Conservation (phyloP, 2,329 filamentous ascomycete species). For the Lomentospora prolificans region DNA sequence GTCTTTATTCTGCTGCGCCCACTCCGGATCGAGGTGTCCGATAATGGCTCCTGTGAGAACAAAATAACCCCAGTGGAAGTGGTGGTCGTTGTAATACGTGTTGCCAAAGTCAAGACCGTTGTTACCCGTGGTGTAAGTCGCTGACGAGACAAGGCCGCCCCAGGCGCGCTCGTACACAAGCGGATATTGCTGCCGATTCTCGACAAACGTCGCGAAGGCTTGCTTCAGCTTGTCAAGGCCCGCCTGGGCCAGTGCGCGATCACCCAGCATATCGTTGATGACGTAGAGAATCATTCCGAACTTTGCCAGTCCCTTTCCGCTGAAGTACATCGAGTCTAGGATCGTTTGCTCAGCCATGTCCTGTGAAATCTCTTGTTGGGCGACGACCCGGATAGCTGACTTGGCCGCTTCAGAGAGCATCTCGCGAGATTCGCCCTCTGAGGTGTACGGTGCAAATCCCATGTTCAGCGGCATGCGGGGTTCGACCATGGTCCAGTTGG, state of each 20-base stretch:
- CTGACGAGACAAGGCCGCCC: slow-evolving; percentile 73
- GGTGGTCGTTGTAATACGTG: slow-evolving; percentile 69
- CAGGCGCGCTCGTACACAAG: slow-evolving; percentile 59
- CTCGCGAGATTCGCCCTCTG: slow-evolving; percentile 35
- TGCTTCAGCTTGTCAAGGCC: slow-evolving; percentile 54
- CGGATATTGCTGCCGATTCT: slow-evolving; percentile 58
- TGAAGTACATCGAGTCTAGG: slow-evolving; percentile 83
- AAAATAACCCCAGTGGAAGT: slow-evolving; percentile 80
- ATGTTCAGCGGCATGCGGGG: slow-evolving; percentile 60
- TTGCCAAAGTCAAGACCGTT: slow-evolving; percentile 79
- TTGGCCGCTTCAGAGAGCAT: slow-evolving; percentile 44
- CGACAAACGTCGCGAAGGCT: slow-evolving; percentile 55
- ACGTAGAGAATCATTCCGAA: slow-evolving; percentile 62
- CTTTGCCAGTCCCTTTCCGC: slow-evolving; percentile 74
- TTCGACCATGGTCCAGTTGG: slow-evolving; percentile 72
- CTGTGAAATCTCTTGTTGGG: slow-evolving; percentile 65
- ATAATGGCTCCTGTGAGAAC: slow-evolving; percentile 80
- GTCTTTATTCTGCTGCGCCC: slow-evolving; percentile 57
- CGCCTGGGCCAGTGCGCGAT: slow-evolving; percentile 44
- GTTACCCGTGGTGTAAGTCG: slow-evolving; percentile 60
- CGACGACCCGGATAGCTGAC: slow-evolving; percentile 48
- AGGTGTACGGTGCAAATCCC: slow-evolving; percentile 70
- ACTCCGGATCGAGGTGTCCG: slow-evolving; percentile 64
- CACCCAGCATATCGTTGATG: slow-evolving; percentile 51
- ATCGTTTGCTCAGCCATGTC: slow-evolving; percentile 65